Evolutionary conservation across 179 eudicot genomes (phyloP), one percentile per base, ranked within the genome.

Genomic region (Beta macrorhiza): DNA sequence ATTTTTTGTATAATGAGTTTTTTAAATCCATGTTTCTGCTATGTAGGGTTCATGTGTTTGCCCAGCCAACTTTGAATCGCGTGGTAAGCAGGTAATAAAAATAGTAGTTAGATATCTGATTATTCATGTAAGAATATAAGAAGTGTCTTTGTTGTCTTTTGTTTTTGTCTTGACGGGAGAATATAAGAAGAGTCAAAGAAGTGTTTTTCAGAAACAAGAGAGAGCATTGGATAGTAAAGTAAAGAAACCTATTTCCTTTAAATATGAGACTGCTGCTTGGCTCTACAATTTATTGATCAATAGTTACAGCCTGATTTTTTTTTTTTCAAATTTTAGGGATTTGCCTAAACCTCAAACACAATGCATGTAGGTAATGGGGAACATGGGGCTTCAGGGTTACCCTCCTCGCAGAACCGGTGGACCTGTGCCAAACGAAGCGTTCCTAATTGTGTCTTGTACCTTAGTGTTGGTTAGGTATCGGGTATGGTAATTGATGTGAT

Each of bases 11-110:
- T 25, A 51, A 25, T 73, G 67, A 79, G 62, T 32, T 84, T 37
- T 61, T 73, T 20, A n/a, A 45, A 67, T 61, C 17, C 55, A 22
- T 61, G 51, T 44, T 81, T 19, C 75, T 83, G 20, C 71, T 70
- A 79, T 84, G 75, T 93, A 96, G 99, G 92, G 96, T 96, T 72
- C 97, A 94, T 85, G 81, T 88, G 70, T 96, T 96, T 82, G 87
- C 90, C 84, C 92, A 92, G 85, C 99, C 97, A 82, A 90, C 97
- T 25, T 87, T 92, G 67, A 96, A 85, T 88, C 98, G 99, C 57
- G 91, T 96, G 73, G 97, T 91, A 47, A 91, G 85, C 89, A 94
- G 99, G 99, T 96, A 93, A 69, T 42, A 37, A 13, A 20, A 55
- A 51, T 16, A 44, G 55, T 22, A 25, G 47, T 76, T 71, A 72